Base-by-base conservation (phyloP, 176 grass and related monocot species). In the Oryza australiensis region DNA sequence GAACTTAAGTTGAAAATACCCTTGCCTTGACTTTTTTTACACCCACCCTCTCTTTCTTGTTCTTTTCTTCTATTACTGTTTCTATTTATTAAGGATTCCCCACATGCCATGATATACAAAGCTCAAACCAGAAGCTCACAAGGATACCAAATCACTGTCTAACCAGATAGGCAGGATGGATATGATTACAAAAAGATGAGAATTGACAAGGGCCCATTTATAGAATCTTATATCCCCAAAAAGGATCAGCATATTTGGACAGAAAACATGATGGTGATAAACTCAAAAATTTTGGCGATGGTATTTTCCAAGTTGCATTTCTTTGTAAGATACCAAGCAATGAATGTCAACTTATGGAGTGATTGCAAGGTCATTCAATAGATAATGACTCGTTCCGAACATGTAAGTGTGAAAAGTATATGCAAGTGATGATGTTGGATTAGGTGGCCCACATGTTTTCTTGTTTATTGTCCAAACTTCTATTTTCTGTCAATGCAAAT, bases 401-500 rank as follows among this genome's bases (percentile, higher is more conserved):
- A 40, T 43, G 22, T 51, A 66, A 62, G 27, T 64, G 49, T 22
- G 9, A 68, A 64, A 82, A 42, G 64, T 68, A 43, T 12, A 70
- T 80, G 8, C 48, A 65, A 23, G 40, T 63, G 5, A 49, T 68
- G 65, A 24, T 23, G 77, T 57, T 33, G 41, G 42, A 55, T 71
- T 64, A 69, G 30, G 32, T 77, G 43, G 14, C 62, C 13, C 55
- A 42, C 70, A 82, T 65, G 51, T 26, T 68, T 64, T 42, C 66
- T 53, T 72, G 64, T 83, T 64, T 12, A 64, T 64, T 82, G 37
- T 40, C 32, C 6, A 37, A 14, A 35, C 7, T 26, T 69, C 12
- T 26, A 72, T 34, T 12, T 80, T 68, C 46, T 68, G 46, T 80
- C 34, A 80, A 59, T 70, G 66, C 30, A 80, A 70, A 80, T 59